A percentile compares a stretch with the other conserved stretches of the same genome.
Evolutionary conservation across 2,329 filamentous ascomycete species (phyloP).

Genomic region (Ascomycota sp.): DNA sequence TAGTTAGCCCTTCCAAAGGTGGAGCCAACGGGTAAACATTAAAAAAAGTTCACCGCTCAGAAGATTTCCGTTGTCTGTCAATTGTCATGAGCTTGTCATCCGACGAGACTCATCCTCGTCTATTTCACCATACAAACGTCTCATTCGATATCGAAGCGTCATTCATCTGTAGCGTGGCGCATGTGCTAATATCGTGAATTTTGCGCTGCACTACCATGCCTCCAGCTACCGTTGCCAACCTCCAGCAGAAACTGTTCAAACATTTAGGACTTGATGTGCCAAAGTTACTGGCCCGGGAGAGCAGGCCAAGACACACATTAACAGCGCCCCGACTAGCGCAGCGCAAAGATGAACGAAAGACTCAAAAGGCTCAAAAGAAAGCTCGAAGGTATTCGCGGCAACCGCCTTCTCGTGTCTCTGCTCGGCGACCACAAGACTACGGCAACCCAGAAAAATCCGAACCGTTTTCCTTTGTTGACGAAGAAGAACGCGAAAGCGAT

Average conservation of each 20-base stretch:
- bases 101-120: no score
- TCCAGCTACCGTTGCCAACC: conserved; percentile 10
- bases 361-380: conserved; percentile 42
- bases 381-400: conserved; percentile 10
- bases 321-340: no score
- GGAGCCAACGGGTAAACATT: no score
- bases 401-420: not conserved
- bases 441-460: not conserved
- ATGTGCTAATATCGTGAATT: no score
- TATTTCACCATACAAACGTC: no score
- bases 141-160: no score
- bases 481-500: not conserved
- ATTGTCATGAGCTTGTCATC: no score
- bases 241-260: conserved; percentile 17
- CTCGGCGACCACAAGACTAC: not conserved
- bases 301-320: not conserved
- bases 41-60: no score
- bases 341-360: conserved; percentile 50
- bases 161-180: no score
- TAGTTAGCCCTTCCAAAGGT: no score
- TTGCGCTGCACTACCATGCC: conserved; percentile 5
- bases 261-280: conserved; percentile 14
- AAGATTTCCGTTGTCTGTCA: no score
- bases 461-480: not conserved
- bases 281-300: conserved; percentile 3